A percentile compares a stretch with the other conserved stretches of the same genome.
Conservation (phyloP, 345 rosid genomes). For the Citrus inodora region DNA sequence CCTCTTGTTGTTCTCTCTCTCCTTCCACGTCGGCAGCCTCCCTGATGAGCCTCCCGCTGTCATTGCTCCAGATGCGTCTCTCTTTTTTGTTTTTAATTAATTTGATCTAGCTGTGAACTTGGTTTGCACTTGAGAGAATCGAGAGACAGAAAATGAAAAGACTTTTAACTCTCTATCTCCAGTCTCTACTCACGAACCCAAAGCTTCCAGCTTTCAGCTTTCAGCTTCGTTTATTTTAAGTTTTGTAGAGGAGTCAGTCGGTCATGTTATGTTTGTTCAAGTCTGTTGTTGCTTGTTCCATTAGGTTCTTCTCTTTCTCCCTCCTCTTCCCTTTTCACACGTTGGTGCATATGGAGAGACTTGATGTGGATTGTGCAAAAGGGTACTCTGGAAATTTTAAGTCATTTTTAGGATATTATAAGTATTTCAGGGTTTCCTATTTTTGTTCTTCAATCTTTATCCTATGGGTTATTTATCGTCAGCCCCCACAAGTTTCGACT, state of each 20-base stretch:
- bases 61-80: constrained; percentile 25
- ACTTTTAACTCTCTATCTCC: constrained; percentile 4
- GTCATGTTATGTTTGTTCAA: neutral
- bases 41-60: constrained; percentile 55
- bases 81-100: neutral
- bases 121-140: neutral
- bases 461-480: neutral
- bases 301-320: neutral
- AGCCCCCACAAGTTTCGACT: too few species aligned
- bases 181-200: neutral
- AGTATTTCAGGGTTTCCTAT: neutral
- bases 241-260: neutral
- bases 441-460: neutral
- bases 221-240: neutral
- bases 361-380: neutral
- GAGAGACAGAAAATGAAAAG: neutral
- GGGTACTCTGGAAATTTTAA: neutral
- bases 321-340: neutral
- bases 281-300: neutral
- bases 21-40: constrained; percentile 92
- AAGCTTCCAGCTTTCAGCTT: neutral
- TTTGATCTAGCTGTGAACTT: too few species aligned
- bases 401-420: neutral
- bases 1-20: constrained; percentile 91
- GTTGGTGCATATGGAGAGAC: neutral